Evolutionary conservation across 331 rosid genomes (phyloP), one percentile per base, ranked within the genome.

Genomic region (Spiraea crenata): DNA sequence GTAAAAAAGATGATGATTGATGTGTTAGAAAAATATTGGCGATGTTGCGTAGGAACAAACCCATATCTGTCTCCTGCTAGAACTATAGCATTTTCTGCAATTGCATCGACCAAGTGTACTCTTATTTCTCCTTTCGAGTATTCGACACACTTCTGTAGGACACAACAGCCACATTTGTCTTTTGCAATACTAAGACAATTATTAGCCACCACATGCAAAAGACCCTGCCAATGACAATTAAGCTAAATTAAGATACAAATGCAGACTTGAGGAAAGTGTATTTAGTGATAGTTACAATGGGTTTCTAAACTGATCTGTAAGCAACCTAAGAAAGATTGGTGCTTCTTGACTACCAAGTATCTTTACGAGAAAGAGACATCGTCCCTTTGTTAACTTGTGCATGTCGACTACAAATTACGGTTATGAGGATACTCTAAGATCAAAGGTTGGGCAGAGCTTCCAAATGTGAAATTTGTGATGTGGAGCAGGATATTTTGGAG

Each of bases 151-250:
- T 81, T 75, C 54, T 84, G 87, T 77, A 90, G 82, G 76, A 88
- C 84, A 40, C 87, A 81, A 45, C 90, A 90, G 16, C 92, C 96
- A 2, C 74, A 77, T 76, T 82, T 85, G 48, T 88, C 90, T 50
- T 65, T 84, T 44, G 93, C 87, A 13, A 88, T 72, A n/a, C 16
- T 42, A 4, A 54, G 46, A 50, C 85, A 77, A 74, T 79, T 73
- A 11, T 47, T 62, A n/a, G 78, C 83, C 72, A 90, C 72, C 65
- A 48, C 78, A 25, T 4, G 44, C 51, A 86, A 56, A 82, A 90
- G 82, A 75, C 51, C 2, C 96, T 90, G 90, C 74, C 60, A 48
- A 67, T 10, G 20, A 67, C 40, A 72, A 31, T 69, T 44, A 20
- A 63, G 46, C 54, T 9, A 76, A 16, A 41, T 69, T 41, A 69